phyloP scores from a whole-genome alignment of 768 basidiomycete species.

The Mycena vulgaris region DNA sequence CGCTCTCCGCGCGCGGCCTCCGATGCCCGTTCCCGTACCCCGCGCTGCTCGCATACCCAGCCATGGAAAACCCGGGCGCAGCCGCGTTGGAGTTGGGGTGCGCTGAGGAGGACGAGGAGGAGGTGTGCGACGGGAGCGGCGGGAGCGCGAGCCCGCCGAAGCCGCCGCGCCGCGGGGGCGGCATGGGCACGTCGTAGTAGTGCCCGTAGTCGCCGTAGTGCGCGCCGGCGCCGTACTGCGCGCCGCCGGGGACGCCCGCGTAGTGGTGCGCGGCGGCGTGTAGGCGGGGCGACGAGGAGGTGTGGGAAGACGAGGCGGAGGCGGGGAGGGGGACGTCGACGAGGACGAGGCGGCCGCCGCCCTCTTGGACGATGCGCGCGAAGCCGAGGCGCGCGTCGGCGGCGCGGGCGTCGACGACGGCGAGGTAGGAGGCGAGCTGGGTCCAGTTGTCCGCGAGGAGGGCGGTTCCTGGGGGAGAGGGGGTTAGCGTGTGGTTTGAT shows the following conservation, averaged over 20 bases:
- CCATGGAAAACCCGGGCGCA: too few relatives aligned
- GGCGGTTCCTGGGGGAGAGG: conserved; percentile 27
- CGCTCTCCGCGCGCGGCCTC: background rate
- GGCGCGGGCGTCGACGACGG: conserved; percentile 59
- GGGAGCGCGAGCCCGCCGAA: conserved; percentile 10
- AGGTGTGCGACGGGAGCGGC: too few relatives aligned
- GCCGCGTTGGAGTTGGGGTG: too few relatives aligned
- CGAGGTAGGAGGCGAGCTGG: conserved; percentile 65
- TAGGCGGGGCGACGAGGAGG: background rate
- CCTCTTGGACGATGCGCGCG: conserved; percentile 59
- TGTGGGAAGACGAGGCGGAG: background rate
- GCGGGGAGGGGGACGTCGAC: conserved; percentile 49
- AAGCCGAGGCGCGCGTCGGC: conserved; percentile 68
- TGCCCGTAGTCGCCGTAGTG: background rate
- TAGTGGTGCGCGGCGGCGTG: background rate
- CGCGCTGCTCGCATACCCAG: too few relatives aligned
- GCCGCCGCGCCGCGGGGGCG: background rate
- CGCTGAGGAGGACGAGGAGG: too few relatives aligned
- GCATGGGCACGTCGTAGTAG: background rate
- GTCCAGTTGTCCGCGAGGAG: conserved; percentile 65
- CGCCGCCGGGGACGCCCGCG: too few relatives aligned
- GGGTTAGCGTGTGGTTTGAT: background rate
- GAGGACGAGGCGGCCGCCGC: conserved; percentile 61
- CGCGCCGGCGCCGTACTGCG: too few relatives aligned
- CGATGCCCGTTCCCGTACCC: background rate